These are phyloP conservation scores for Turnera subulata DNA, from an alignment of 345 rosid genomes.

Conservation along the genomic window DNA sequence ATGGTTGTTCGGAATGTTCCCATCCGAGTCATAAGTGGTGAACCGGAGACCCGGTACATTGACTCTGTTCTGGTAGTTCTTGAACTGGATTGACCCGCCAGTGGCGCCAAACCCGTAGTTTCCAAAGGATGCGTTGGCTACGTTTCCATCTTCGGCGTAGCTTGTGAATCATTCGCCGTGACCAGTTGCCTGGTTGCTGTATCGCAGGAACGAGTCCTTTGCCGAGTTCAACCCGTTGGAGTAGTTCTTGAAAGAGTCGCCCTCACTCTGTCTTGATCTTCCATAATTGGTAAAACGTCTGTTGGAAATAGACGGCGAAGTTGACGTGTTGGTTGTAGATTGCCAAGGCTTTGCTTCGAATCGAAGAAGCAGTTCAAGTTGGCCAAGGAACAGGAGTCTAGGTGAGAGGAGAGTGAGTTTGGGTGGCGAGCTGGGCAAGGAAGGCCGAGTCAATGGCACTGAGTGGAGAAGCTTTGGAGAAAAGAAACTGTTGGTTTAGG, in stretches of 20 bases:
- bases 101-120: constrained; percentile 57
- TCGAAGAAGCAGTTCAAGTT: constrained; percentile 23
- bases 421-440: constrained; percentile 23
- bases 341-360: neutral
- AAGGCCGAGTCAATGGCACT: constrained; percentile 22
- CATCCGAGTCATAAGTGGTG: constrained; percentile 46
- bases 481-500: constrained; percentile 25
- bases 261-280: constrained; percentile 33
- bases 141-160: constrained; percentile 41
- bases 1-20: constrained; percentile 38
- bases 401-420: constrained; percentile 23
- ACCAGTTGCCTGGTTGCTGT: constrained; percentile 42
- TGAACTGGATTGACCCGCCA: constrained; percentile 61
- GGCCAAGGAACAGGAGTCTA: constrained; percentile 21
- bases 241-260: constrained; percentile 48
- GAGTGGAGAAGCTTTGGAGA: constrained; percentile 34
- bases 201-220: constrained; percentile 51
- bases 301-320: constrained; percentile 26
- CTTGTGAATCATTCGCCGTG: constrained; percentile 40
- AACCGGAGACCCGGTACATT: constrained; percentile 55
- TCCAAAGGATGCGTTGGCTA: constrained; percentile 54
- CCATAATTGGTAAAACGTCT: constrained; percentile 39
- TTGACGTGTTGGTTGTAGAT: constrained; percentile 3
- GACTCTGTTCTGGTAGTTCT: constrained; percentile 39
- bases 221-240: constrained; percentile 32